Conservation (phyloP, 306 rosid genomes). For the Crataegus laevigata region DNA sequence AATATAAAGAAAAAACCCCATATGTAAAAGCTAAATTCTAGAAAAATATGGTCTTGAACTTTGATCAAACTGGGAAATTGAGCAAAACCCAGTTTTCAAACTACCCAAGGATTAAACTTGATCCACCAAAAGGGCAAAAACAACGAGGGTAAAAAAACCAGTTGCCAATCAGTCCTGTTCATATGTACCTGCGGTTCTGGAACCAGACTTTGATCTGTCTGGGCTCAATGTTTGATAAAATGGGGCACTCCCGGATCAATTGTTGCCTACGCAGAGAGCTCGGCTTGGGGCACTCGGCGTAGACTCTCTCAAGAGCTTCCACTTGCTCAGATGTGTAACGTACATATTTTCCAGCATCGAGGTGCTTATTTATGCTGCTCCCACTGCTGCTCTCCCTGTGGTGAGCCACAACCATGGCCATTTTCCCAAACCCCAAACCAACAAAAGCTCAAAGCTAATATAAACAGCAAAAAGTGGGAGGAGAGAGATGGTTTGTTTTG, state of each 20-base stretch:
- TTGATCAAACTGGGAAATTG: not conserved
- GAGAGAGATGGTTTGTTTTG: constrained; percentile 10
- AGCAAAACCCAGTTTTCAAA: not conserved
- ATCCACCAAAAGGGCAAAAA: not conserved
- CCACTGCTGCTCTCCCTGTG: constrained; percentile 89
- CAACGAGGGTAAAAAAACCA: not conserved
- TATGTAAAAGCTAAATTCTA: not conserved
- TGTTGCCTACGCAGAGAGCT: constrained; percentile 91
- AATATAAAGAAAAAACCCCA: not conserved
- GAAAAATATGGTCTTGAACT: not conserved
- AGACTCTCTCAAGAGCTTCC: constrained; percentile 89
- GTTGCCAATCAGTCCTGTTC: not conserved
- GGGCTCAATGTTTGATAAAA: constrained; percentile 85
- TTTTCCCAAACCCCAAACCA: constrained; percentile 17
- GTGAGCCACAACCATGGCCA: constrained; percentile 88
- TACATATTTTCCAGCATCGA: constrained; percentile 86
- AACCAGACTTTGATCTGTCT: constrained; percentile 99
- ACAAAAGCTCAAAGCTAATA: not conserved
- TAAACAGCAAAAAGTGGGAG: not conserved
- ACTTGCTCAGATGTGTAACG: constrained; percentile 92
- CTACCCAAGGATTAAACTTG: not conserved
- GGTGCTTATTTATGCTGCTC: constrained; percentile 62
- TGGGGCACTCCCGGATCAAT: constrained; percentile 86
- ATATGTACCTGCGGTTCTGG: constrained; percentile 75
- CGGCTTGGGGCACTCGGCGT: constrained; percentile 92